Conservation (phyloP, 1,139 yeast genomes). For the Geotrichum histeridarum region DNA sequence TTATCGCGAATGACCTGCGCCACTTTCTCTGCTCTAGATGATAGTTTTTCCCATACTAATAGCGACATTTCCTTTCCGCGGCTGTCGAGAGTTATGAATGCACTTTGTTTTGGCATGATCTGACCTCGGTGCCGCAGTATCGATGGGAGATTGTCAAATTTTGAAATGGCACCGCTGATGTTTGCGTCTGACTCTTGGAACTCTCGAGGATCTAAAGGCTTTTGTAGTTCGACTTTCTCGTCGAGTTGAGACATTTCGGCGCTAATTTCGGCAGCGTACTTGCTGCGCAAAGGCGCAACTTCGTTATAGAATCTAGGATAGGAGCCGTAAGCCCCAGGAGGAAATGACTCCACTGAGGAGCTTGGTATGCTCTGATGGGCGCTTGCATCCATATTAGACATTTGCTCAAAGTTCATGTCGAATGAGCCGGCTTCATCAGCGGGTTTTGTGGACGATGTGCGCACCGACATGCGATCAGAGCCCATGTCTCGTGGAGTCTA, state of each 20-base stretch:
- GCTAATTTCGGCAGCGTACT: neutral
- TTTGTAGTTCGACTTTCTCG: slow-evolving; percentile 32
- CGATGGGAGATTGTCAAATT: slow-evolving; percentile 59
- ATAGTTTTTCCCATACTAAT: slow-evolving; percentile 87
- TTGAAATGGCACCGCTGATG: slow-evolving; percentile 34
- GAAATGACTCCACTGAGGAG: slow-evolving; percentile 10
- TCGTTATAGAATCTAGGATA: slow-evolving; percentile 10
- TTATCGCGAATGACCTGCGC: slow-evolving; percentile 82
- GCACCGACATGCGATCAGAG: slow-evolving; percentile 14
- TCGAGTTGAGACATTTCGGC: neutral
- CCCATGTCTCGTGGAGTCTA: slow-evolving; percentile 12
- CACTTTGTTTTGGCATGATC: slow-evolving; percentile 60
- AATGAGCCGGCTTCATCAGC: slow-evolving; percentile 7
- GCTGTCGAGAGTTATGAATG: slow-evolving; percentile 65
- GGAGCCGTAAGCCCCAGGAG: neutral
- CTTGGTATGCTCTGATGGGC: neutral
- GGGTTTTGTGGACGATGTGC: slow-evolving; percentile 15
- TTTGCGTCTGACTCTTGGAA: slow-evolving; percentile 37
- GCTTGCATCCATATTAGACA: neutral
- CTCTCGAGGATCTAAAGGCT: slow-evolving; percentile 43
- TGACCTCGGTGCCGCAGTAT: slow-evolving; percentile 70
- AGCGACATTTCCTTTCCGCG: slow-evolving; percentile 75
- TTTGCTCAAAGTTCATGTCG: slow-evolving; percentile 8
- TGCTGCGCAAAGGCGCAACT: slow-evolving; percentile 12
- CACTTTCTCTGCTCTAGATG: slow-evolving; percentile 75